Conservation (phyloP, 371 early-diverging fungal genomes). For the Apophysomyces sp. region DNA sequence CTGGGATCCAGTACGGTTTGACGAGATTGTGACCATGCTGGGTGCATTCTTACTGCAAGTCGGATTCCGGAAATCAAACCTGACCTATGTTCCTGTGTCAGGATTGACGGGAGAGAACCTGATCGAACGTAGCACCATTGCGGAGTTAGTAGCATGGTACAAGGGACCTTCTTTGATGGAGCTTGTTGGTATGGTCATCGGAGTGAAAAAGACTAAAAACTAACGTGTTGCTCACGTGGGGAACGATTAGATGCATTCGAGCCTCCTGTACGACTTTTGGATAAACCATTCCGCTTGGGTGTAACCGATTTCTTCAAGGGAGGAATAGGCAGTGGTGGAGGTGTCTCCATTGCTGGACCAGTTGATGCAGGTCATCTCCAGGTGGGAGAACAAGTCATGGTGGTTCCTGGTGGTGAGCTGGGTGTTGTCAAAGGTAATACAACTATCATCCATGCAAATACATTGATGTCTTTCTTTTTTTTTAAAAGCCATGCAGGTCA, state of each 20-base stretch:
- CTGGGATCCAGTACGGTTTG: constrained; percentile 80
- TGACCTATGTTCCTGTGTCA: constrained; percentile 84
- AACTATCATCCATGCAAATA: too few relatives aligned
- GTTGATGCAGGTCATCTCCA: constrained; percentile 86
- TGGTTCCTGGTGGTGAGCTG: constrained; percentile 80
- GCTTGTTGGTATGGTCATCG: constrained; percentile 46
- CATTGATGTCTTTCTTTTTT: not conserved
- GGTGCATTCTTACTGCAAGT: constrained; percentile 66
- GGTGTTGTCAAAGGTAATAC: constrained; percentile 75
- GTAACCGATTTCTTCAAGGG: constrained; percentile 89
- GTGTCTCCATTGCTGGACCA: constrained; percentile 82
- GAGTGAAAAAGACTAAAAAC: not conserved
- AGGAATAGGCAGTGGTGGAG: constrained; percentile 61
- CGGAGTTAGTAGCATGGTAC: constrained; percentile 66
- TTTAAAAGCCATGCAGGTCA: constrained; percentile 77
- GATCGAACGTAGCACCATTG: constrained; percentile 36
- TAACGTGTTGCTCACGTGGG: constrained; percentile 3
- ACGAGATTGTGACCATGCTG: constrained; percentile 69
- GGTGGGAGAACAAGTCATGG: constrained; percentile 78
- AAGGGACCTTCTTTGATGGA: constrained; percentile 63
- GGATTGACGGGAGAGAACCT: constrained; percentile 90
- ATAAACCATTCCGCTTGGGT: constrained; percentile 80
- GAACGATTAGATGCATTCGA: constrained; percentile 61
- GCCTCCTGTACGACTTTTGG: constrained; percentile 72
- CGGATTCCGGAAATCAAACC: constrained; percentile 72